Evolutionary conservation across 805 yeast species (phyloP).

Genomic region (Candida cerambycidarum): DNA sequence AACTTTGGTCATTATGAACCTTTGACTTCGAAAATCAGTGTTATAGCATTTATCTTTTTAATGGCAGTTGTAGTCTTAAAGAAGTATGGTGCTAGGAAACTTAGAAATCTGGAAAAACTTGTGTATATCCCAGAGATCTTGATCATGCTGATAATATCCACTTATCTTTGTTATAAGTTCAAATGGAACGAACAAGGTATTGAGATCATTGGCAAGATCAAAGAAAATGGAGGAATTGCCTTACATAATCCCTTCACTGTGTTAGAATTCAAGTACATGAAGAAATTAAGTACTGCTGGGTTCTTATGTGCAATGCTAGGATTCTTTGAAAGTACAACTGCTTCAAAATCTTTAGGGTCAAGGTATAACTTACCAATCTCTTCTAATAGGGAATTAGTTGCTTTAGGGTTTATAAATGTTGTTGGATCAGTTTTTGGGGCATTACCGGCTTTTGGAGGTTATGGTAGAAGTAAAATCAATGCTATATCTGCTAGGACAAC

Average conservation of each 20-base stretch:
- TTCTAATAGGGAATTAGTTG: conserved; percentile 87
- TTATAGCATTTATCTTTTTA: conserved; percentile 20
- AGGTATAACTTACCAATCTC: conserved; percentile 71
- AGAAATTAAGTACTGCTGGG: conserved; percentile 62
- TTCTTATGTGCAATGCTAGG: conserved; percentile 83
- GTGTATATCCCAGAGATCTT: conserved; percentile 84
- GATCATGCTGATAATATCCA: conserved; percentile 62
- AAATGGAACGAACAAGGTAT: conserved; percentile 59
- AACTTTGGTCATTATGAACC: conserved; percentile 50
- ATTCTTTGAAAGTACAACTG: conserved; percentile 90
- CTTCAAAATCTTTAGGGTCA: conserved; percentile 81
- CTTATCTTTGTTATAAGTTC: conserved; percentile 48
- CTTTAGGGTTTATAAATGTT: conserved; percentile 76
- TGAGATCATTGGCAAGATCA: conserved; percentile 67
- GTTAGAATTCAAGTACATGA: conserved; percentile 49
- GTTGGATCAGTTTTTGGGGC: conserved; percentile 65
- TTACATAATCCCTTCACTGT: conserved; percentile 57
- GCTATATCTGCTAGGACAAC: conserved; percentile 83
- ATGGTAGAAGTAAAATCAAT: conserved; percentile 89
- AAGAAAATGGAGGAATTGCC: conserved; percentile 44
- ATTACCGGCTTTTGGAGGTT: conserved; percentile 93
- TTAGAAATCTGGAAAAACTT: conserved; percentile 30
- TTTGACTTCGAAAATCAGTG: conserved; percentile 63
- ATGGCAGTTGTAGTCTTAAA: conserved; percentile 21
- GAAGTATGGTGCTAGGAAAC: conserved; percentile 24